Base-by-base conservation (phyloP, 495 filamentous ascomycete species). In the Podospora fimiseda region DNA sequence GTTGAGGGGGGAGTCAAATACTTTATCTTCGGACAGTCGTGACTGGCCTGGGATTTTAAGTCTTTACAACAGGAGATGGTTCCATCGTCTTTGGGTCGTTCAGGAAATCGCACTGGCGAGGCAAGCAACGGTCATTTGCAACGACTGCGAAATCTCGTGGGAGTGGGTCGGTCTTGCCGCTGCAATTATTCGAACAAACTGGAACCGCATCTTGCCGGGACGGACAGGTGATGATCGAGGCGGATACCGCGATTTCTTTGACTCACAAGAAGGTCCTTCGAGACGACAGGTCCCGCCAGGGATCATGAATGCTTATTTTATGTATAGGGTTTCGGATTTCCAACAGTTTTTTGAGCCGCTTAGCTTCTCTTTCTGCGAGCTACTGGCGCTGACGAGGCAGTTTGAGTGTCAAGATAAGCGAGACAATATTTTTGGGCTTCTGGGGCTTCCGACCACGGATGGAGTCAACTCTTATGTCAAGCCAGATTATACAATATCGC, bases 281-380 rank as follows among this genome's bases (percentile, higher is more conserved):
- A 8, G 24, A 16, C 51, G 45, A 16, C 2, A 5, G 5, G 37
- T 37, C 2, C 37, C 46, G 1, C 15, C 19, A 3, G 56, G 56
- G 9, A 37, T 59, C 16, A 44, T 49, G 39, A 59, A 59, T 27
- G 56, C 56, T 0, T 59, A 59, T 33, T 50, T 59, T 30, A 55
- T 59, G 51, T 59, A 59, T 20, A 30, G 56, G 14, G 20, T 59
- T 18, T 55, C 52, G 6, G 5, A 7, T 22, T 18, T 33, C 4
- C 51, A 55, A 21, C 2, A n/a, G 1, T 39, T 20, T 39, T 43
- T 46, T 15, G 9, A 50, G 6, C 56, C 56, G 16, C 37, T 59
- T 23, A 15, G 39, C 11, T 45, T 59, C 36, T 50, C 51, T 15
- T 59, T 59, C 23, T 44, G 22, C 27, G 44, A 59, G 19, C 52